Conservation (phyloP, 2,329 filamentous ascomycete genomes). For the Cercospora brassicicola region DNA sequence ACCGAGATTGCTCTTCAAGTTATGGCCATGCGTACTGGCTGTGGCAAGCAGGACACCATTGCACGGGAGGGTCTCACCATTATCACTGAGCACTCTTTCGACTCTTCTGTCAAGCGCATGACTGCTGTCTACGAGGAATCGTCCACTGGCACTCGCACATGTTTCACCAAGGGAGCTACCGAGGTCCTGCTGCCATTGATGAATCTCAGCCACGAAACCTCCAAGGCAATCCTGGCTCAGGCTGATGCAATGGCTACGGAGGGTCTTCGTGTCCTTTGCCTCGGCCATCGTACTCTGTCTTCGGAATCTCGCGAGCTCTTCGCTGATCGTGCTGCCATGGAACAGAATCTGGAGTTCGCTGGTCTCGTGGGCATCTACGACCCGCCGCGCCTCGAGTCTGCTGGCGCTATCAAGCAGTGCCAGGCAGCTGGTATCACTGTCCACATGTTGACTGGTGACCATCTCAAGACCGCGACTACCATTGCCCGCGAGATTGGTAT, state of each 20-base stretch:
- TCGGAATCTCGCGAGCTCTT: constrained; percentile 14
- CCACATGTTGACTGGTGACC: constrained; percentile 53
- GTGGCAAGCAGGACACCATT: constrained; percentile 30
- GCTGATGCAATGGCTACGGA: constrained; percentile 35
- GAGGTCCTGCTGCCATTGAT: constrained; percentile 37
- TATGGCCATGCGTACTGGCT: constrained; percentile 63
- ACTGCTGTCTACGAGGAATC: constrained; percentile 33
- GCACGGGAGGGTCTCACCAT: constrained; percentile 23
- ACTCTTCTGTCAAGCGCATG: constrained; percentile 40
- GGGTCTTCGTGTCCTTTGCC: constrained; percentile 39
- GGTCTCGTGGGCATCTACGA: constrained; percentile 39
- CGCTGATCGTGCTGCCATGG: constrained; percentile 27
- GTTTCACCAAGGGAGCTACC: constrained; percentile 40
- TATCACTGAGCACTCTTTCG: constrained; percentile 38
- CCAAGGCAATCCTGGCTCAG: constrained; percentile 30
- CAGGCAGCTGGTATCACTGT: constrained; percentile 51
- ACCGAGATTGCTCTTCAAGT: constrained; percentile 74
- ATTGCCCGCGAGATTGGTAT: constrained; percentile 52
- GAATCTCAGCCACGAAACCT: constrained; percentile 24
- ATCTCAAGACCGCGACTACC: constrained; percentile 48
- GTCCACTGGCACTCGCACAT: constrained; percentile 19
- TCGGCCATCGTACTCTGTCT: constrained; percentile 29
- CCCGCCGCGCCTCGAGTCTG: constrained; percentile 38
- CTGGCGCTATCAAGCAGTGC: constrained; percentile 46
- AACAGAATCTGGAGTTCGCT: constrained; percentile 34